Base-by-base conservation (phyloP, 1,284 basidiomycete genomes). In the Naganishia cerealis region DNA sequence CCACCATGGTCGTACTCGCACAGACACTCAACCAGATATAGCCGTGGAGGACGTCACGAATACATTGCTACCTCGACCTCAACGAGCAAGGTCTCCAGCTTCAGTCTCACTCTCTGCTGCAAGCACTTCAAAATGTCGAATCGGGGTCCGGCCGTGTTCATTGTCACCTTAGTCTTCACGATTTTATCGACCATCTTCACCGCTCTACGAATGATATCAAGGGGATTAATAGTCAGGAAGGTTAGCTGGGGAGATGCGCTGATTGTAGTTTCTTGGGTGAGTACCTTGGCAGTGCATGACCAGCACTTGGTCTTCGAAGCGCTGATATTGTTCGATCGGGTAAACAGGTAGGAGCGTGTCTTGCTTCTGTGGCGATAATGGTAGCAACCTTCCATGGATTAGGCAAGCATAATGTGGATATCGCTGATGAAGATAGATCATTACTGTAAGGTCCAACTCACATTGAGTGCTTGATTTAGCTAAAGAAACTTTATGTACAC, bases 231-330 rank as follows among this genome's bases (percentile, higher is more conserved):
- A n/a, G 73, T 74, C n/a, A 72, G 72, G 62, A 74, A 73, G 50
- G 56, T 70, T 21, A 76, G 73, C 43, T 67, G 69, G 56, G 79
- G 79, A 67, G 79, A 81, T 69, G 73, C 68, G 39, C 70, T 79
- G 26, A 75, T 77, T 1, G 70, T 79, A 12, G 24, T 79, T 4
- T 76, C 77, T 48, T 81, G 79, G 78, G 76, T 79, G 66, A 52
- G 67, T 63, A 15, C 6, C 21, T 50, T 24, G 46, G 2, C 46
- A 21, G 6, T 56, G 54, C 13, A n/a, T 3, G 24, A 10, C 13
- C 54, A 7, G 54, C 8, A 13, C 26, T n/a, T 24, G 43, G 43
- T 10, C 8, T 9, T 12, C n/a, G 10, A 5, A 10, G 10, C 21
- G 5, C 42, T 48, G 53, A 36, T 55, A 42, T 36, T 33, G 21